phyloP scores from a whole-genome alignment of 2,329 filamentous ascomycete genomes.

The Apiospora rasikravindrae region DNA sequence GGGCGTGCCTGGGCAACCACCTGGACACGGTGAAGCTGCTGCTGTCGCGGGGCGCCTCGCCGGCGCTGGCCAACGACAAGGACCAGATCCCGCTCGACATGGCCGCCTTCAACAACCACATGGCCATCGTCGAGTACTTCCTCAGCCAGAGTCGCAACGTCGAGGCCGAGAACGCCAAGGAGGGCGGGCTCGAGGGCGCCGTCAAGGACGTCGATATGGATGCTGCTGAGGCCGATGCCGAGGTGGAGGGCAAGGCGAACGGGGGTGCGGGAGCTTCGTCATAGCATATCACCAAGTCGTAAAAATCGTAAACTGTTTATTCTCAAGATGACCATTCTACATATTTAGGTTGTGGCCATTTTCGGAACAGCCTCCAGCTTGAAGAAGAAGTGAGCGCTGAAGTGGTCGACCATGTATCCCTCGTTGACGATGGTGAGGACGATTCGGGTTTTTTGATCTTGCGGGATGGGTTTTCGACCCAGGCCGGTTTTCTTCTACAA shows the following conservation, averaged over 20 bases:
- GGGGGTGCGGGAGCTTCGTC: not conserved
- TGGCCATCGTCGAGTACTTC: constrained; percentile 67
- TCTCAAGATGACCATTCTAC: not conserved
- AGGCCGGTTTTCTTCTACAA: too few species aligned
- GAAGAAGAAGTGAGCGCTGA: too few species aligned
- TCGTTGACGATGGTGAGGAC: too few species aligned
- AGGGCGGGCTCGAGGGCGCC: constrained; percentile 45
- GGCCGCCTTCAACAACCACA: constrained; percentile 72
- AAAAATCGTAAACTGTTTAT: constrained; percentile 5
- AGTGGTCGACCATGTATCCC: too few species aligned
- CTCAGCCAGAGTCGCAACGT: constrained; percentile 53
- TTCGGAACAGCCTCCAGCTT: too few species aligned
- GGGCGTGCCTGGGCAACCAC: constrained; percentile 90
- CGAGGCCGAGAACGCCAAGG: constrained; percentile 53
- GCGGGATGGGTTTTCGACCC: too few species aligned
- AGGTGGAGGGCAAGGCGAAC: not conserved
- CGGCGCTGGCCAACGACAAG: constrained; percentile 78
- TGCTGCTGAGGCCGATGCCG: constrained; percentile 21
- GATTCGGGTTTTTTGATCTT: too few species aligned
- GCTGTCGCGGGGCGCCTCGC: constrained; percentile 76
- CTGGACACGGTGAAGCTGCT: constrained; percentile 79
- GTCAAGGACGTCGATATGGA: constrained; percentile 39
- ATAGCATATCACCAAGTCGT: not conserved
- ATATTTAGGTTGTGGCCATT: not conserved
- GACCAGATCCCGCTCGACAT: constrained; percentile 82